Evolutionary conservation across 1,284 basidiomycete genomes (phyloP), one percentile per base, ranked within the genome.

Genomic region (Fistulinella cinereoalba): DNA sequence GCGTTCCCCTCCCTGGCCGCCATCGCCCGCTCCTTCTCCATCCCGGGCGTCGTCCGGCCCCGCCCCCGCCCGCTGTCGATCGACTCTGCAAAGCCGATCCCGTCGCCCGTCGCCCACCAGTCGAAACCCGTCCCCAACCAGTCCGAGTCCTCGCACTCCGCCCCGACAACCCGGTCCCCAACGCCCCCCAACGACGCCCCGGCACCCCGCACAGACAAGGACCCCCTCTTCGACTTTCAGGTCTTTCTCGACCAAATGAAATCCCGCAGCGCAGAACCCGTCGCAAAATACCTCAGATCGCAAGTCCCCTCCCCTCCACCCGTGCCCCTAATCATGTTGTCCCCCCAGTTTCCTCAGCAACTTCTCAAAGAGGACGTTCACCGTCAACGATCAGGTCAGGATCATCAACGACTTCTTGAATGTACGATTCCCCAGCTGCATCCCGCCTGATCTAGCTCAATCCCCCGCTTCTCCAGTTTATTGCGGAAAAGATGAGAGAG

Each of bases 161-260:
- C 45, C 0, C 49, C 52, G 6, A 31, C 41, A 15, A 47, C 54
- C 22, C 45, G 45, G 38, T 24, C 38, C n/a, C 9, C 41, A 3
- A 47, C 48, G 0, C 46, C 52, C 4, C 44, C 22, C 8, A 24
- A 22, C 3, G 43, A 41, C 5, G 25, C 6, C 27, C 18, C 10
- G 10, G 23, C 19, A n/a, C 47, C 48, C 3, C 37, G 21, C 47
- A 56, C 47, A 24, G 61, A 59, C 12, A 65, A 70, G 29, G 66
- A 69, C 25, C 71, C 71, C 0, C 71, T 72, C 21, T 93, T 93
- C 55, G 91, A 93, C 65, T 93, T 93, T 61, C 89, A 91, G 64
- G 79, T 73, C 45, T 97, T 97, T 65, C 70, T 97, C 53, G 90
- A 93, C 62, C 92, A 97, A 68, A 89, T 97, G 79, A 88, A 93